phyloP scores from a whole-genome alignment of 2,329 filamentous ascomycete genomes.

The Microthyrium microscopicum region DNA sequence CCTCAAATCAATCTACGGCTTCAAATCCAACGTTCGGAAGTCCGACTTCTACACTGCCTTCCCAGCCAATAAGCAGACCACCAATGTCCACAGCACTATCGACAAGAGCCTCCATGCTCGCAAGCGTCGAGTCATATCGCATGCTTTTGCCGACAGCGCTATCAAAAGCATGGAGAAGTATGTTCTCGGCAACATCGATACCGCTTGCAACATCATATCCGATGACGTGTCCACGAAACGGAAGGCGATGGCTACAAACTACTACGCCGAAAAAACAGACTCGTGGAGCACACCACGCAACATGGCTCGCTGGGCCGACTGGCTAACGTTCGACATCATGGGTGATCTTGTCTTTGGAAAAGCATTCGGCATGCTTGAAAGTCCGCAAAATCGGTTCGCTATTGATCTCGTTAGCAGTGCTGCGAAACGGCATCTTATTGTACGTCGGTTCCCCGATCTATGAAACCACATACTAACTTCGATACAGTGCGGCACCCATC shows the following conservation, averaged over 20 bases:
- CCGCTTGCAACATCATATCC: constrained; percentile 20
- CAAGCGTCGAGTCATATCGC: constrained; percentile 29
- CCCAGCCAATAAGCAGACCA: constrained; percentile 23
- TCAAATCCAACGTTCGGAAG: constrained; percentile 31
- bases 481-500: constrained; percentile 25
- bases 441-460: constrained; percentile 12
- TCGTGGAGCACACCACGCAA: constrained; percentile 28
- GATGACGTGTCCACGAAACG: constrained; percentile 1
- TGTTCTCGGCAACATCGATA: constrained; percentile 26
- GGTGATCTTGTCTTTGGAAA: constrained; percentile 30
- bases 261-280: constrained; percentile 8
- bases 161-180: constrained; percentile 30
- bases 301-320: constrained; percentile 27
- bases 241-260: not conserved
- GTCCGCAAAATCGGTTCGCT: constrained; percentile 23
- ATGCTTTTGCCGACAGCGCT: constrained; percentile 29
- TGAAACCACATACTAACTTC: not conserved
- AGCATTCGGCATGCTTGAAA: constrained; percentile 26
- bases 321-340: constrained; percentile 35
- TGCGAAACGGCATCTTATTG: constrained; percentile 27
- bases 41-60: constrained; percentile 32
- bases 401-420: constrained; percentile 26
- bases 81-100: constrained; percentile 28
- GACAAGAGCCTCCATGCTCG: constrained; percentile 29
- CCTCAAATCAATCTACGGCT: constrained; percentile 32